A percentile compares a stretch with the other conserved stretches of the same genome.
Evolutionary conservation across 176 grass and related monocot species (phyloP).

Genomic region (Melocanna baccifera): DNA sequence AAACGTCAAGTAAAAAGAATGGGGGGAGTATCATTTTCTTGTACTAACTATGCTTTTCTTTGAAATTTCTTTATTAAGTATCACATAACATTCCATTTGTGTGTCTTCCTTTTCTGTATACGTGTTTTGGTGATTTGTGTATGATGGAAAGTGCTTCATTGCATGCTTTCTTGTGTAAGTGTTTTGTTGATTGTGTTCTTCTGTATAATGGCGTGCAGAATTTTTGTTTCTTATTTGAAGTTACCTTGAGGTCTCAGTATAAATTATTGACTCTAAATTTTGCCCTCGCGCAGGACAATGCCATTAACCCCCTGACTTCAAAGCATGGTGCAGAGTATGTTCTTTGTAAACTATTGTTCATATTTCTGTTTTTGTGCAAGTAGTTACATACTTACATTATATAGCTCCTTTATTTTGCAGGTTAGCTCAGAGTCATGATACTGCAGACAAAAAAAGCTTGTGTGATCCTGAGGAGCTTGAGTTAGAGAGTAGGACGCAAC

Average conservation of each 20-base stretch:
- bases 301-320: conserved; percentile 27
- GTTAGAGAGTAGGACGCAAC: conserved; percentile 29
- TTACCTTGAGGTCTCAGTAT: not conserved
- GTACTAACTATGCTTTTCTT: not conserved
- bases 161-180: conserved; percentile 4
- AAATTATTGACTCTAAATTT: conserved; percentile 19
- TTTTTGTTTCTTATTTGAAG: not conserved
- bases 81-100: conserved; percentile 1
- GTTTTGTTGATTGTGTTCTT: conserved; percentile 14
- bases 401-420: conserved; percentile 42
- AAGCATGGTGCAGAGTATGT: conserved; percentile 56
- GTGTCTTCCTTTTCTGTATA: not conserved
- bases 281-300: conserved; percentile 47
- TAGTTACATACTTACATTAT: conserved; percentile 32
- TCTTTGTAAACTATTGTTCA: conserved; percentile 26
- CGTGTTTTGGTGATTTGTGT: not conserved
- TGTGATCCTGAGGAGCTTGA: conserved; percentile 34
- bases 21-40: not conserved
- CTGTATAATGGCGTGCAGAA: not conserved
- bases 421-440: conserved; percentile 43
- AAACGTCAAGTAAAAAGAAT: too few relatives aligned
- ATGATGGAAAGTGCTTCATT: conserved; percentile 3
- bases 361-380: conserved; percentile 1
- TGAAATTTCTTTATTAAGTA: not conserved
- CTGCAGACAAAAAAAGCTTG: conserved; percentile 22